Evolutionary conservation across 306 rosid species (phyloP).

Genomic region (Castanospermum australe): DNA sequence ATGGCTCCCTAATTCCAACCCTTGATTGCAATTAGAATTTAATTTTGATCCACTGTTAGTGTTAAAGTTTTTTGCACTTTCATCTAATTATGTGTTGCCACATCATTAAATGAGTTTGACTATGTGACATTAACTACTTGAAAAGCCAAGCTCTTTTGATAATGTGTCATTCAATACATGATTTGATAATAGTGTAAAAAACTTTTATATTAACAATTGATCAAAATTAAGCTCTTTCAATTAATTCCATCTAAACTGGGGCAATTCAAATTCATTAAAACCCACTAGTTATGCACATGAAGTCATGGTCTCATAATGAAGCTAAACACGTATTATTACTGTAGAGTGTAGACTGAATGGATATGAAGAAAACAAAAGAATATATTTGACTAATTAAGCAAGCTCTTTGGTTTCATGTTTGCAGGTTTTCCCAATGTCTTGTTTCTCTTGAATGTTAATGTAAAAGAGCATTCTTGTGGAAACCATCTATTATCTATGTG

Average conservation of each 20-base stretch:
- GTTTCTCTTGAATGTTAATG: neutral
- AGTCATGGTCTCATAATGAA: neutral
- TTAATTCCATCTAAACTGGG: neutral
- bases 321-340: too few relatives aligned
- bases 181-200: too few relatives aligned
- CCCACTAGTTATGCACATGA: neutral
- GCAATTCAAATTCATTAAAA: neutral
- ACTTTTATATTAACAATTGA: too few relatives aligned
- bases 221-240: too few relatives aligned
- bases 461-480: neutral
- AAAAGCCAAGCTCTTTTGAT: too few relatives aligned
- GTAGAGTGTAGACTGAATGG: neutral
- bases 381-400: neutral
- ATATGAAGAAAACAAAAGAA: neutral
- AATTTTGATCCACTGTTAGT: too few relatives aligned
- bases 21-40: neutral
- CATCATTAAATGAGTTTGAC: too few relatives aligned
- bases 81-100: too few relatives aligned
- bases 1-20: neutral
- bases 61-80: too few relatives aligned
- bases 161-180: too few relatives aligned
- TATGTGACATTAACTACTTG: too few relatives aligned
- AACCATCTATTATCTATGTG: neutral
- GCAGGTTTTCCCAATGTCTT: neutral
- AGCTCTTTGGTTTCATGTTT: neutral